Conservation (phyloP, 1,284 basidiomycete species). For the Rhodotorula sp. region DNA sequence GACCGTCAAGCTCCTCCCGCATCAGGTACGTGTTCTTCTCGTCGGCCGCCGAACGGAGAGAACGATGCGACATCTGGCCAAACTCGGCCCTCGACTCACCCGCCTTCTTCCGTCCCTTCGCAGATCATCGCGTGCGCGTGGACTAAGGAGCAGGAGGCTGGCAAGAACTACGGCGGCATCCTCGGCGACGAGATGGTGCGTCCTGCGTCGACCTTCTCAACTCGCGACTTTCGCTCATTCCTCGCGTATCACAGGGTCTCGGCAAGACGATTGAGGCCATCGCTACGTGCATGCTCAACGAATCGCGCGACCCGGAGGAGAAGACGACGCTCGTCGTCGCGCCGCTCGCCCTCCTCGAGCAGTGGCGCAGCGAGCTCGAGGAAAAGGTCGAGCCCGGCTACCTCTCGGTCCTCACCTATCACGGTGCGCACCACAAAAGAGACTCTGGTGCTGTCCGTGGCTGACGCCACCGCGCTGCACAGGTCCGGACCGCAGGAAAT, state of each 20-base stretch:
- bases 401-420: conserved; percentile 57
- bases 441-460: not conserved
- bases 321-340: conserved; percentile 66
- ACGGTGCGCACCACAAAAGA: conserved; percentile 50
- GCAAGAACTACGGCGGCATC: conserved; percentile 49
- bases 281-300: conserved; percentile 66
- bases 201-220: not conserved
- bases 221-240: not conserved
- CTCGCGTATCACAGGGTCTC: conserved; percentile 50
- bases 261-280: conserved; percentile 69
- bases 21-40: conserved; percentile 5
- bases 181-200: conserved; percentile 52
- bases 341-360: conserved; percentile 66
- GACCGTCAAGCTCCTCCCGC: conserved; percentile 64
- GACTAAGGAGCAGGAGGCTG: conserved; percentile 49
- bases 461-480: conserved; percentile 34
- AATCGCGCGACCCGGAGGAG: conserved; percentile 56
- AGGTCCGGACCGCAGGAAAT: conserved; percentile 44
- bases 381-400: conserved; percentile 57
- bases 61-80: no score
- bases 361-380: conserved; percentile 64
- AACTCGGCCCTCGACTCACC: no score
- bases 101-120: conserved; percentile 48
- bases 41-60: no score
- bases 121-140: conserved; percentile 61